Evolutionary conservation across 2,329 filamentous ascomycete species (phyloP).

Genomic region (Aspergillus sp.): DNA sequence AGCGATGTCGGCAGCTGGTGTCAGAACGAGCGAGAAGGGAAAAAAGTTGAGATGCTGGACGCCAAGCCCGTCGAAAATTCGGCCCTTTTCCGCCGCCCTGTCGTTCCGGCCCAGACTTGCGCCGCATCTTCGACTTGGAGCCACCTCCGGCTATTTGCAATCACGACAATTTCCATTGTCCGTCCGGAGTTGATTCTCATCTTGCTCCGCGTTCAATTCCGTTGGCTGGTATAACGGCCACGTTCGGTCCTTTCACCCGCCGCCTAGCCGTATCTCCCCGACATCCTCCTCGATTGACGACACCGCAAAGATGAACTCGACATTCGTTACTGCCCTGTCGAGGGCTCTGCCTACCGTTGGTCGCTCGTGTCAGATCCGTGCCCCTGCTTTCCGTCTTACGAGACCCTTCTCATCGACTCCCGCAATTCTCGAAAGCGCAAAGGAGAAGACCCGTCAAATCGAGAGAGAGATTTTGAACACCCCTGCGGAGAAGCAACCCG

Average conservation of each 20-base stretch:
- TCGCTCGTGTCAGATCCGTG: conserved; percentile 30
- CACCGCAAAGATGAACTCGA: conserved; percentile 35
- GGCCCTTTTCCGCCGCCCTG: conserved; percentile 31
- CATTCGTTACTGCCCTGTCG: conserved; percentile 34
- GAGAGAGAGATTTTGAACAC: conserved; percentile 34
- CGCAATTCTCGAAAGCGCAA: conserved; percentile 21
- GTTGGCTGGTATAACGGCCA: neutral
- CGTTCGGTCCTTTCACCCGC: neutral
- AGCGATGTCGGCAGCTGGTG: conserved; percentile 30
- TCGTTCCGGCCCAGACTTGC: conserved; percentile 24
- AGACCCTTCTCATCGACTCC: conserved; percentile 39
- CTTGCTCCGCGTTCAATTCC: neutral
- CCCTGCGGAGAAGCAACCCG: conserved; percentile 17
- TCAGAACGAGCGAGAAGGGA: conserved; percentile 30
- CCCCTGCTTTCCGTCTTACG: conserved; percentile 23
- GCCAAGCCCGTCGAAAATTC: conserved; percentile 44
- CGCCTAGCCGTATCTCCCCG: neutral
- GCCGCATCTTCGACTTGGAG: neutral
- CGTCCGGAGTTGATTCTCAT: neutral
- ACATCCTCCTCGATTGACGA: conserved; percentile 6
- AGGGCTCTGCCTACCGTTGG: conserved; percentile 36
- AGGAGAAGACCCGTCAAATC: conserved; percentile 26
- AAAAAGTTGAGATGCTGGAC: conserved; percentile 36
- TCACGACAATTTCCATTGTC: neutral
- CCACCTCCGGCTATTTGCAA: neutral